Conservation (phyloP, 1,139 yeast genomes). For the Yamadazyma friedrichii region DNA sequence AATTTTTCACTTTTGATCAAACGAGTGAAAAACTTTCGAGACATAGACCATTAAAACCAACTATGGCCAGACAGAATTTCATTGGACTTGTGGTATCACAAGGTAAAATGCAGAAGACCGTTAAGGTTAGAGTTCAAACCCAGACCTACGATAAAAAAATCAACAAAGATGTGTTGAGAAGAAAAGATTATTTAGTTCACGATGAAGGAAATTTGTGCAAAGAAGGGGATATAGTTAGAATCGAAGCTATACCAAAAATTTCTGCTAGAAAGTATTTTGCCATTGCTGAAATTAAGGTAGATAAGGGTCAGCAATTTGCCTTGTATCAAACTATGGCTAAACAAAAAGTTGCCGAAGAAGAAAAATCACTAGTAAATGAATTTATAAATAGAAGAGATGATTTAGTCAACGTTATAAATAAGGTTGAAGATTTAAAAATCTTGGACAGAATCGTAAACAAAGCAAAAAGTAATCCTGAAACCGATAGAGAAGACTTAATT, state of each 20-base stretch:
- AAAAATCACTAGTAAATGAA: constrained; percentile 47
- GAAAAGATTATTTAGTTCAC: constrained; percentile 87
- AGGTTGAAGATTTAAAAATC: constrained; percentile 48
- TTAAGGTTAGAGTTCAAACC: constrained; percentile 84
- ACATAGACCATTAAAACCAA: background rate
- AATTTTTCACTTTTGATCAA: constrained; percentile 1
- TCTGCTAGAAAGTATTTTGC: constrained; percentile 85
- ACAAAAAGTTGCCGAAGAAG: constrained; percentile 60
- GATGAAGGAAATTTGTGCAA: constrained; percentile 90
- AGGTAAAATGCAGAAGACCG: constrained; percentile 94
- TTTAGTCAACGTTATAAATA: constrained; percentile 34
- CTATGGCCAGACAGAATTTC: constrained; percentile 87
- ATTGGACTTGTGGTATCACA: constrained; percentile 92
- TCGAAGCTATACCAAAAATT: constrained; percentile 84
- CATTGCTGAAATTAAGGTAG: constrained; percentile 87
- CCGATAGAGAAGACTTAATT: constrained; percentile 36
- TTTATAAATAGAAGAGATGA: constrained; percentile 47
- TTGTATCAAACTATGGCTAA: constrained; percentile 75
- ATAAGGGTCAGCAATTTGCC: constrained; percentile 90
- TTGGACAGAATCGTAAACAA: constrained; percentile 42
- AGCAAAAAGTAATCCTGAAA: constrained; percentile 30
- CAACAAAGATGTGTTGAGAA: constrained; percentile 72
- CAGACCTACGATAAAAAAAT: constrained; percentile 66
- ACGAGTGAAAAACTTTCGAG: constrained; percentile 7
- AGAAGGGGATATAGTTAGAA: constrained; percentile 94